phyloP scores from a whole-genome alignment of 495 filamentous ascomycete species.

The Lophium mytilinum region DNA sequence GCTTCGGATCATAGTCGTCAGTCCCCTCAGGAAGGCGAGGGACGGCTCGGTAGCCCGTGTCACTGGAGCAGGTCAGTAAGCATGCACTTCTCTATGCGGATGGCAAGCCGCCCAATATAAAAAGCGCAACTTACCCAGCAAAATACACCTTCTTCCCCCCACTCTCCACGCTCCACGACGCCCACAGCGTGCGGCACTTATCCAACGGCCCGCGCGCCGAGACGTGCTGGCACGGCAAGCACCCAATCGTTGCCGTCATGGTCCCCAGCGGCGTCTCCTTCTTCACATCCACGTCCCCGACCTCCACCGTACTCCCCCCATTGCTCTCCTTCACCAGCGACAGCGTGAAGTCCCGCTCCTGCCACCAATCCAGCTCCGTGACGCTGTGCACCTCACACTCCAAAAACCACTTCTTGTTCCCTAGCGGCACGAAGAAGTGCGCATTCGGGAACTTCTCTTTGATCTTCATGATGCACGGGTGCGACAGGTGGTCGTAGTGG shows the following conservation, averaged over 20 bases:
- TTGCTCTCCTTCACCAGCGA: constrained; percentile 12
- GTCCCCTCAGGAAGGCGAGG: constrained; percentile 51
- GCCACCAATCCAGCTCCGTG: constrained; percentile 96
- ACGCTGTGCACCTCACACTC: constrained; percentile 57
- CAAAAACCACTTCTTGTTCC: constrained; percentile 82
- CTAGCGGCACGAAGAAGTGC: constrained; percentile 83
- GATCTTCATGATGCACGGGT: constrained; percentile 63
- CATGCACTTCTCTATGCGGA: background rate
- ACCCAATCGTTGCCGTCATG: constrained; percentile 71
- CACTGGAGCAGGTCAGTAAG: constrained; percentile 25
- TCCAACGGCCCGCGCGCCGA: constrained; percentile 63
- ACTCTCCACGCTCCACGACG: constrained; percentile 73
- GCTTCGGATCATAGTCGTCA: constrained; percentile 68
- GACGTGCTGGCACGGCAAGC: constrained; percentile 80
- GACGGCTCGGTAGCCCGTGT: constrained; percentile 76
- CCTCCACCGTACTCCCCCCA: background rate
- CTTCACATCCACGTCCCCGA: background rate
- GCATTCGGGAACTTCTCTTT: constrained; percentile 64
- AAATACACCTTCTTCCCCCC: constrained; percentile 70
- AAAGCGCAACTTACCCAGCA: constrained; percentile 40
- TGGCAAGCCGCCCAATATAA: background rate
- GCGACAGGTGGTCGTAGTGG: constrained; percentile 89
- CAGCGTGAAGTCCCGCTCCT: constrained; percentile 64
- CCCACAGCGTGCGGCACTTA: constrained; percentile 70
- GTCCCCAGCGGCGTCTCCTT: constrained; percentile 13